Percentiles rank a stretch among this genome's conserved stretches.
These are phyloP conservation scores for Byssothecium circinans DNA, from an alignment of 2,329 filamentous ascomycete genomes.

Conservation along the genomic window DNA sequence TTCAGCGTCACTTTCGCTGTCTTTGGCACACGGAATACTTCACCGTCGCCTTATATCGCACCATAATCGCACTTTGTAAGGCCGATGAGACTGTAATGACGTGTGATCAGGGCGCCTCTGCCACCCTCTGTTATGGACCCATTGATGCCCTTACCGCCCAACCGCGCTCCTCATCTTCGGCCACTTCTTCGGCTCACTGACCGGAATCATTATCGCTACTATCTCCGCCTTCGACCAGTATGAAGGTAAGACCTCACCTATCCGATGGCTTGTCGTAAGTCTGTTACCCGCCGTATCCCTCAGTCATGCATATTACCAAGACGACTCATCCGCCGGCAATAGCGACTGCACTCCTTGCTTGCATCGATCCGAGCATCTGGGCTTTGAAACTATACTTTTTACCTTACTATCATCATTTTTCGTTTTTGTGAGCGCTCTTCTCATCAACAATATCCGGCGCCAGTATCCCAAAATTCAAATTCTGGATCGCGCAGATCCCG, in stretches of 20 bases:
- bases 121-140: constrained; percentile 50
- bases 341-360: constrained; percentile 50
- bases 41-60: constrained; percentile 43
- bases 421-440: constrained; percentile 44
- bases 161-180: constrained; percentile 49
- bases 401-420: constrained; percentile 45
- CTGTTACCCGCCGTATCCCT: constrained; percentile 47
- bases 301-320: constrained; percentile 50
- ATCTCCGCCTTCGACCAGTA: constrained; percentile 46
- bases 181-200: constrained; percentile 48
- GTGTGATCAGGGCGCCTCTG: constrained; percentile 45
- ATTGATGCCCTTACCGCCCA: constrained; percentile 51
- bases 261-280: constrained; percentile 49
- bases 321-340: constrained; percentile 53
- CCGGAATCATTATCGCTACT: constrained; percentile 49
- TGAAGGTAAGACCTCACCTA: constrained; percentile 24
- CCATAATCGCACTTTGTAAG: constrained; percentile 47
- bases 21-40: constrained; percentile 46
- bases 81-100: no score
- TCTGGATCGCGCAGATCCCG: constrained; percentile 48
- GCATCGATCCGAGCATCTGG: constrained; percentile 43
- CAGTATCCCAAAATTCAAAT: constrained; percentile 51
- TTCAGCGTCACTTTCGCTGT: constrained; percentile 46
- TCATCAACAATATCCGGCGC: constrained; percentile 50
- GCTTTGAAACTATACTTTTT: constrained; percentile 49